Base-by-base conservation (phyloP, 225 moss, liverwort and hornwort genomes). In the Bryoerythrophyllum caledonicum region DNA sequence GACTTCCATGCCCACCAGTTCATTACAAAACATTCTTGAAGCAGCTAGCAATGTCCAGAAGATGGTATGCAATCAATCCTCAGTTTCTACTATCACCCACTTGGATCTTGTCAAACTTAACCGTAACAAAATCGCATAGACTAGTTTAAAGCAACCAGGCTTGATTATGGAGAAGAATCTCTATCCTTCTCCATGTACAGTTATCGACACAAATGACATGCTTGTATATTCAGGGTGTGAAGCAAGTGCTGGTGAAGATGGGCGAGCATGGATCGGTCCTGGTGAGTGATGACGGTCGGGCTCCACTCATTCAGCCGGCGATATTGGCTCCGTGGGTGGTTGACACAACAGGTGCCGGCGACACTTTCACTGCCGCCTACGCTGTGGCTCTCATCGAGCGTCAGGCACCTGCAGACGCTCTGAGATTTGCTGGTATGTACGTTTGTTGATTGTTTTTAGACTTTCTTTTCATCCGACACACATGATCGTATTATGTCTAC, bases 261-360 rank as follows among this genome's bases (percentile, higher is more conserved):
- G 96, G 90, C 67, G 82, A 64, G 67, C 79, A 82, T 24, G 90
- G 90, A 66, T 88, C 90, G 53, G 73, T 90, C 27, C 90, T 90
- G 67, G 78, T 90, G 62, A 53, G 59, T 71, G 73, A 78, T n/a
- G 68, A 82, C 54, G 80, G 77, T 24, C 82, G 5, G 32, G 4
- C 83, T 70, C 79, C 87, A 56, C 5, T 86, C 60, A 54, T 79
- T 14, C 90, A 90, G 58, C 75, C 88, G 70, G 90, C 88, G 24
- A 79, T 94, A 46, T 27, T 76, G 74, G 94, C 90, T 68, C 90
- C 93, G 24, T 67, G 53, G 8, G 95, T 95, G 23, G 88, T 99
- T 58, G 93, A 99, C 58, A 99, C 97, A 44, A 95, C 94, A 30
- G 97, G 97, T 76, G 95, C 94, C 5, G 97, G 94, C 32, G 97